Conservation (phyloP, 148 eudicot genomes). For the Selenicereus undatus region DNA sequence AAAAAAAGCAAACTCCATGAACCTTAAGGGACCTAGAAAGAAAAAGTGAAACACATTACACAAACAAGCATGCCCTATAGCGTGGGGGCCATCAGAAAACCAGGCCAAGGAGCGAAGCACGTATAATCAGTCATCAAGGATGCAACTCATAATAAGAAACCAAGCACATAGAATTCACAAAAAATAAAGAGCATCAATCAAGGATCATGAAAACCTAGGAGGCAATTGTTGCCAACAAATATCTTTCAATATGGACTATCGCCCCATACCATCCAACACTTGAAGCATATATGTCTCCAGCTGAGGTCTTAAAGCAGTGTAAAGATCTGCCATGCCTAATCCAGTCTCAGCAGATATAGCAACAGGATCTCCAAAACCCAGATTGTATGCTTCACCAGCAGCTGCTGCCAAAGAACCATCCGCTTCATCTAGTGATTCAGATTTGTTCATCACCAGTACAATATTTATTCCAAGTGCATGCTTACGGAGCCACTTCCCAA, state of each 20-base stretch:
- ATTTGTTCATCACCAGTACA: conserved; percentile 86
- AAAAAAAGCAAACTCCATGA: no score
- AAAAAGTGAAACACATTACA: no score
- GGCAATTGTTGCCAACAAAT: not conserved
- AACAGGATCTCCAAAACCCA: conserved; percentile 96
- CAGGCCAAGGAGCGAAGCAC: no score
- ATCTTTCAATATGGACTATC: not conserved
- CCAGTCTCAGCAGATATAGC: conserved; percentile 98
- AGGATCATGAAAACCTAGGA: not conserved
- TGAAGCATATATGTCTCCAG: conserved; percentile 61
- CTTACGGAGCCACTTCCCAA: conserved; percentile 95
- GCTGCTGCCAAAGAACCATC: conserved; percentile 78
- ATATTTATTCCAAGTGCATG: conserved; percentile 72
- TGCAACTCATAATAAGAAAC: no score
- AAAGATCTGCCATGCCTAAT: conserved; percentile 74
- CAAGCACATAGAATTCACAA: no score
- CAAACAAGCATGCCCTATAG: no score
- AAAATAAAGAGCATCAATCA: not conserved
- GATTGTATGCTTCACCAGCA: conserved; percentile 76
- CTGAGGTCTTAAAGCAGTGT: conserved; percentile 58
- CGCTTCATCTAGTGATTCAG: conserved; percentile 78
- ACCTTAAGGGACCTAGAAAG: no score
- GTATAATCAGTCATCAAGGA: no score
- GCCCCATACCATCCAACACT: conserved; percentile 41
- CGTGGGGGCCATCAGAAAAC: no score